phyloP scores from a whole-genome alignment of 495 filamentous ascomycete genomes.

The Xylaria curta region DNA sequence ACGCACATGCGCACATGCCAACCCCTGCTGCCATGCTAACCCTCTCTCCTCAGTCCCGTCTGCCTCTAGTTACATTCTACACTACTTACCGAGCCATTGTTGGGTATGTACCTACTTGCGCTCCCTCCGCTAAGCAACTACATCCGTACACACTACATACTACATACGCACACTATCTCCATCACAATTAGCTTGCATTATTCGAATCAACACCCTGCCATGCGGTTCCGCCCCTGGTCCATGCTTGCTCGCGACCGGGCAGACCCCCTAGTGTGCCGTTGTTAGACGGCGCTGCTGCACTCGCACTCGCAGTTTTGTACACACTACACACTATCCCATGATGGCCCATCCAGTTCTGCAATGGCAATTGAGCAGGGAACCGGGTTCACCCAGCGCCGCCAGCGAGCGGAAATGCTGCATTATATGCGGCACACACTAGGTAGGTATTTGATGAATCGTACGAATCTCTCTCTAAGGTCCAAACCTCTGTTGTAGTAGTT shows the following conservation, averaged over 20 bases:
- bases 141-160: not conserved
- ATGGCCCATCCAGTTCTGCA: constrained; percentile 9
- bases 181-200: constrained; percentile 17
- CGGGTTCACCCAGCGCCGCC: constrained; percentile 17
- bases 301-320: not conserved
- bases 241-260: constrained; percentile 15
- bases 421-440: constrained; percentile 8
- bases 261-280: constrained; percentile 14
- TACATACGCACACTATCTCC: not conserved
- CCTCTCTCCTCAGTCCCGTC: not conserved
- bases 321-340: not conserved
- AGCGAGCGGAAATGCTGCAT: constrained; percentile 15
- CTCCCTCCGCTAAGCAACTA: not conserved
- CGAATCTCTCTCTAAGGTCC: constrained; percentile 13
- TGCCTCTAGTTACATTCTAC: too few species aligned
- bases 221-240: constrained; percentile 16
- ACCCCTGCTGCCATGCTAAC: constrained; percentile 13
- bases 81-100: not conserved
- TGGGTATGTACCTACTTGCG: not conserved
- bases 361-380: constrained; percentile 22
- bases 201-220: constrained; percentile 21
- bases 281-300: constrained; percentile 2
- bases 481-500: constrained; percentile 14
- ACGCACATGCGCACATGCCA: constrained; percentile 15
- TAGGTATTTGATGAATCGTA: constrained; percentile 2